Percentiles rank a stretch among this genome's conserved stretches.
These are phyloP conservation scores for Wallacemonas collosoma DNA, from an alignment of 208 protist species.

Conservation along the genomic window DNA sequence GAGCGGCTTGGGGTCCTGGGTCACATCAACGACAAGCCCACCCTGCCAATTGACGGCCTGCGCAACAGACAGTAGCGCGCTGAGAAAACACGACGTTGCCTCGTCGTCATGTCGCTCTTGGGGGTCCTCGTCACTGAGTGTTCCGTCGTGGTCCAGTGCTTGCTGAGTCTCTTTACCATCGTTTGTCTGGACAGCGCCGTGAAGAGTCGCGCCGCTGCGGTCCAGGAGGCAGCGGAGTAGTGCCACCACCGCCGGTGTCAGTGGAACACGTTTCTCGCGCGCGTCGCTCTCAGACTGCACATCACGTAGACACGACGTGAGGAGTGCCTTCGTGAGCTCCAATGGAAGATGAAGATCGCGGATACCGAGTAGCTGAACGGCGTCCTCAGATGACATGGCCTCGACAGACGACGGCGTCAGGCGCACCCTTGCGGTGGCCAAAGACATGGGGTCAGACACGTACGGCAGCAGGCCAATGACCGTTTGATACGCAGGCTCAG, in stretches of 20 bases:
- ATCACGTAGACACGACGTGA: not conserved
- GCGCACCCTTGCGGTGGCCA: not conserved
- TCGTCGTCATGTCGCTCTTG: not conserved
- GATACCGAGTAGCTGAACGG: constrained; percentile 1
- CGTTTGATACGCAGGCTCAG: not conserved
- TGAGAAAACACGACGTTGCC: not conserved
- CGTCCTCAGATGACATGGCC: not conserved
- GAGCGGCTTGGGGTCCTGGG: too few relatives aligned
- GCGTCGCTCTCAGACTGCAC: not conserved
- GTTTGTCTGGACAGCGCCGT: too few relatives aligned
- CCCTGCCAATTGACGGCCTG: not conserved
- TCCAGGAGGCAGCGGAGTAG: constrained; percentile 20
- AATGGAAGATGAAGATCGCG: not conserved
- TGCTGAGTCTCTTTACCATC: too few relatives aligned
- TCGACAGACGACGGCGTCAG: not conserved
- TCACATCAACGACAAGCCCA: constrained; percentile 3
- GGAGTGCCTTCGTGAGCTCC: not conserved
- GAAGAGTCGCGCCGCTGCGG: too few relatives aligned
- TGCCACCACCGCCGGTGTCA: constrained; percentile 13
- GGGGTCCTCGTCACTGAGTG: not conserved
- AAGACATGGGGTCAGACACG: constrained; percentile 6
- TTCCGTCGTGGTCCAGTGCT: too few relatives aligned
- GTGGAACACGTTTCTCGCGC: not conserved
- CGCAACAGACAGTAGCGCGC: not conserved
- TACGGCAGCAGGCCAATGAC: constrained; percentile 15